Base-by-base conservation (phyloP, 306 rosid genomes). In the Pueraria montana region DNA sequence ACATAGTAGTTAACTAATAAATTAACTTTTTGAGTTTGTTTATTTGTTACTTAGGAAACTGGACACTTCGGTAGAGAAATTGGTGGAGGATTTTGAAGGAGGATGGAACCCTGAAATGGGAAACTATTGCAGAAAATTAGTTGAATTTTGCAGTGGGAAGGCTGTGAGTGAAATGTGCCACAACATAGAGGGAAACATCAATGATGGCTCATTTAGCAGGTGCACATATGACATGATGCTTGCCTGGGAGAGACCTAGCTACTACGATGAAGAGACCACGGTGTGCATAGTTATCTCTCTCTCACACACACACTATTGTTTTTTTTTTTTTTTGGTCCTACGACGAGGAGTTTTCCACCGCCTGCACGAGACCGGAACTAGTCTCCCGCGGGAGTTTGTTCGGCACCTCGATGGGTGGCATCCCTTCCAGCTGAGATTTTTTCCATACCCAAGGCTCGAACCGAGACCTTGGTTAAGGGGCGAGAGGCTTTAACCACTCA, bases 201-300 rank as follows among this genome's bases (percentile, higher is more conserved):
- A 18, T 7, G 83, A 85, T 82, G 94, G 94, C 4, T 89, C 87
- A 11, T 92, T 91, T 66, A 86, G 86, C 82, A 91, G 97, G 72
- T 85, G 91, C 76, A 90, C 97, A 0, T 92, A 88, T 68, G 95
- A 94, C 72, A 79, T 89, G 89, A 96, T 96, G 99, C 91, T 96
- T 12, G 95, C 97, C 4, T 96, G 98, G 98, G 95, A 92, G 90
- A 87, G 82, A 59, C 98, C 98, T 36, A 76, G 85, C 66, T 84
- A 75, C 72, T 83, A 88, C 11, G 89, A 90, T 4, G 89, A 91
- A 45, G 83, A 11, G 55, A 40, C 21, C 11, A 8, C 21, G 88
- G 97, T 93, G 9, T 50, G 85, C 43, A 52, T 58, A 64, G 13
- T 17, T 67, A 14, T 77, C 45, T 8, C 67, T 34, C 32, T 11